Base-by-base conservation (phyloP, 2,329 filamentous ascomycete species). In the Tolypocladium endophyticum region DNA sequence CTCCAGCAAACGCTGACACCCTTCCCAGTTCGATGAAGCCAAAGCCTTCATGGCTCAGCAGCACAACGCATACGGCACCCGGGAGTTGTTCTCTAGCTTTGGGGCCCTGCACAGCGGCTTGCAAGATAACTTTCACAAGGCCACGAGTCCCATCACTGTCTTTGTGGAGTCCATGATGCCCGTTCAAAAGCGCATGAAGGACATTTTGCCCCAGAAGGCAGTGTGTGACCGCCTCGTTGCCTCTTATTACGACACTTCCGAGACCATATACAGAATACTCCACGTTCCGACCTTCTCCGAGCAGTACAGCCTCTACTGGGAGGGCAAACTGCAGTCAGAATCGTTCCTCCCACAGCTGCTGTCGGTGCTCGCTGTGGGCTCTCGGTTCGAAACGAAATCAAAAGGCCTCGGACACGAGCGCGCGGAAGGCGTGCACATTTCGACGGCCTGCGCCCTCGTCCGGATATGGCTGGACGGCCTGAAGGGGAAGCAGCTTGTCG, bases 111-210 rank as follows among this genome's bases (percentile, higher is more conserved):
- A 83, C 57, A 61, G 70, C 25, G 74, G 73, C 55, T 75, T 82
- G 11, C 77, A 79, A 62, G 75, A 78, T 56, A 76, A 80, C 36
- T 76, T 79, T 64, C 72, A 72, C 58, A 76, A 77, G 63, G 75
- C 74, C 0, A 69, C 81, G 47, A 70, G 77, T 6, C 81, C 81
- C 0, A 82, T 84, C 53, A 74, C 79, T 3, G 81, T 84, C 38
- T 84, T 79, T 64, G 81, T 83, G 35, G 80, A 84, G 64, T 83
- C 81, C n/a, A 80, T 83, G 72, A 80, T 81, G 67, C 81, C 81
- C 0, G 75, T 84, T 2, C 77, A 78, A 60, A 82, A 82, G 67
- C 79, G 81, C 55, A 84, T 84, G 81, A 76, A 74, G 36, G 81
- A 84, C 60, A 81, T 84, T 18, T 65, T 84, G 23, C 81, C 81